These are phyloP conservation scores for Candida michaelii DNA, from an alignment of 805 yeast genomes.

Conservation along the genomic window DNA sequence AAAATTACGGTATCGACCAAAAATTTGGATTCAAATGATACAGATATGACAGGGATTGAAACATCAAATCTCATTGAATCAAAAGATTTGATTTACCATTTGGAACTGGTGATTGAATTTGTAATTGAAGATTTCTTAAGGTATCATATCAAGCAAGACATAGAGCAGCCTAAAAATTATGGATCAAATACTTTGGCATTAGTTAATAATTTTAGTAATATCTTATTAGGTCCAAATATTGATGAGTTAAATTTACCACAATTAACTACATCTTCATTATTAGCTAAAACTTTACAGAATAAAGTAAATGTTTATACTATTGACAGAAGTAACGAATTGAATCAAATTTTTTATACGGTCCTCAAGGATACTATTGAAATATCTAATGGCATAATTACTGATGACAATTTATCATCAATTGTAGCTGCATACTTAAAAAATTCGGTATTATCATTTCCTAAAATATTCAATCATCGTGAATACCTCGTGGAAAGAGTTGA, in stretches of 20 bases:
- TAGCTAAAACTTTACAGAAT: slow-evolving; percentile 2
- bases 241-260: slow-evolving; percentile 12
- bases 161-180: slow-evolving; percentile 12
- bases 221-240: slow-evolving; percentile 23
- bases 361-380: slow-evolving; percentile 16
- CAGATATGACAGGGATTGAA: background rate
- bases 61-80: slow-evolving; percentile 6
- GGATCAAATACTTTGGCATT: slow-evolving; percentile 15
- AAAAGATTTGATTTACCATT: slow-evolving; percentile 19
- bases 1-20: background rate
- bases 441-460: slow-evolving; percentile 6
- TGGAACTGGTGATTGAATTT: slow-evolving; percentile 18
- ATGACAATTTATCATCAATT: slow-evolving; percentile 10
- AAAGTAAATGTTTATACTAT: background rate
- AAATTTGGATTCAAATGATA: background rate
- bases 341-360: slow-evolving; percentile 18
- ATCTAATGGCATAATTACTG: background rate
- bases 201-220: slow-evolving; percentile 15
- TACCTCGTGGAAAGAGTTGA: slow-evolving; percentile 13
- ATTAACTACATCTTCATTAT: slow-evolving; percentile 16
- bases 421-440: slow-evolving; percentile 13
- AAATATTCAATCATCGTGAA: slow-evolving; percentile 9
- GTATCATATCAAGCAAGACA: slow-evolving; percentile 18
- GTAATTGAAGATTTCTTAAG: slow-evolving; percentile 16
- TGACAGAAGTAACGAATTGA: slow-evolving; percentile 18